Conservation (phyloP, 371 early-diverging fungal species). For the Rhizopus arrhizus region DNA sequence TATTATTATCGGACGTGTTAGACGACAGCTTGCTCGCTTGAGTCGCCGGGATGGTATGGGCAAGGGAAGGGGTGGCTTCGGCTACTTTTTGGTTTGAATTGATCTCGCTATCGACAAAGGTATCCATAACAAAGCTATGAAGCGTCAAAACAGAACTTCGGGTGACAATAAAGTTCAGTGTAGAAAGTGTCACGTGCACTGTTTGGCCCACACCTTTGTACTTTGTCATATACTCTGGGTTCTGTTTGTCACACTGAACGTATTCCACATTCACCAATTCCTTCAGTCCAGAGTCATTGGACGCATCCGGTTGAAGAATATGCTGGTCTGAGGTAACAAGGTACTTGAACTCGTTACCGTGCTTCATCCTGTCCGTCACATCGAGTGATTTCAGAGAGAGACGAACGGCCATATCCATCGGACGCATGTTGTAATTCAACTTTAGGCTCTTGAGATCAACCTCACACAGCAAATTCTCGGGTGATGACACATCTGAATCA, state of each 20-base stretch:
- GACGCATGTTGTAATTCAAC: constrained; percentile 70
- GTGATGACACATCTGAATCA: constrained; percentile 22
- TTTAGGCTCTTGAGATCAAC: constrained; percentile 73
- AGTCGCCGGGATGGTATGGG: no score
- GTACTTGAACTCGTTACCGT: constrained; percentile 67
- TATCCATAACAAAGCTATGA: constrained; percentile 85
- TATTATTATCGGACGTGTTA: constrained; percentile 14
- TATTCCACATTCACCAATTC: constrained; percentile 78
- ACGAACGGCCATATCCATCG: constrained; percentile 73
- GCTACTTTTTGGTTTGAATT: neutral
- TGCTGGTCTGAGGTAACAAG: constrained; percentile 63
- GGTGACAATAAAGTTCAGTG: constrained; percentile 81
- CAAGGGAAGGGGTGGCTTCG: no score
- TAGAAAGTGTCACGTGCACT: constrained; percentile 82
- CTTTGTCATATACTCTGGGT: constrained; percentile 75
- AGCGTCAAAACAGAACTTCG: constrained; percentile 83
- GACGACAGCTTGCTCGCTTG: neutral
- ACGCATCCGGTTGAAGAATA: constrained; percentile 32
- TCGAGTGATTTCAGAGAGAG: constrained; percentile 76
- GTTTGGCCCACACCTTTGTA: constrained; percentile 83
- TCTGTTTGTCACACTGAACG: constrained; percentile 67
- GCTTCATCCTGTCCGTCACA: constrained; percentile 76
- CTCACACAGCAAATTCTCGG: constrained; percentile 66
- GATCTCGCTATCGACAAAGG: constrained; percentile 65
- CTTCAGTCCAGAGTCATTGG: constrained; percentile 35